These are phyloP conservation scores for Exsudoporus floridanus DNA, from an alignment of 1,284 basidiomycete genomes.

Conservation along the genomic window DNA sequence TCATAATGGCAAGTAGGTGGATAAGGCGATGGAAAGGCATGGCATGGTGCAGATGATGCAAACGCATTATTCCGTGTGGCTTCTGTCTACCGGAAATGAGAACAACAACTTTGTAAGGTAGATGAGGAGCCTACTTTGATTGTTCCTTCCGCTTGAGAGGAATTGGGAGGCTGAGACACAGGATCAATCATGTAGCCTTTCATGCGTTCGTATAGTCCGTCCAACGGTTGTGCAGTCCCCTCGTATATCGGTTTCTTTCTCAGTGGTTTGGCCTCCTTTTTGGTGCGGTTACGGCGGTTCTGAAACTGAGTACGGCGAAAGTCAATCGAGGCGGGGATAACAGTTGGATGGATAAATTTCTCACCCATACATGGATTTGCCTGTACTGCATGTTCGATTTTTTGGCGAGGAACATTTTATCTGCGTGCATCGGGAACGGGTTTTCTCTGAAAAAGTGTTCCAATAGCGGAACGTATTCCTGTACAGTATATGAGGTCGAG, in stretches of 20 bases:
- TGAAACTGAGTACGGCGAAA: slow-evolving; percentile 12
- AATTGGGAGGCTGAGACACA: accelerated
- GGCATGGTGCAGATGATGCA: slow-evolving; percentile 9
- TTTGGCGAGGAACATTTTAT: slow-evolving; percentile 44
- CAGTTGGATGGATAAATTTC: neutral
- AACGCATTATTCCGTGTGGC: neutral
- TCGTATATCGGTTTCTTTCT: neutral
- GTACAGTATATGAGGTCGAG: accelerated
- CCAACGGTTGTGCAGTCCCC: neutral
- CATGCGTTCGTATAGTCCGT: neutral
- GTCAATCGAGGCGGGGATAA: neutral
- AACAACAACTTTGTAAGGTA: accelerated
- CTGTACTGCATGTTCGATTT: slow-evolving; percentile 47
- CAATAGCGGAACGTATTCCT: slow-evolving; percentile 50
- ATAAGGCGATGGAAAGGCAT: slow-evolving; percentile 22
- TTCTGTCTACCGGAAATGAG: neutral
- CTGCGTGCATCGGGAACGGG: slow-evolving; percentile 47
- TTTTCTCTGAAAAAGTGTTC: slow-evolving; percentile 53
- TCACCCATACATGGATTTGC: slow-evolving; percentile 63
- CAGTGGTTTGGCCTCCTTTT: neutral
- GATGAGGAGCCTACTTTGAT: neutral
- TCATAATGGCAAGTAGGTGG: slow-evolving; percentile 19
- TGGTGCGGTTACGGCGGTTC: slow-evolving; percentile 26
- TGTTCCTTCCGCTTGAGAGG: neutral
- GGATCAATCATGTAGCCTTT: neutral